Evolutionary conservation across 2,329 filamentous ascomycete genomes (phyloP).

Genomic region (Hypoxylon sp.): DNA sequence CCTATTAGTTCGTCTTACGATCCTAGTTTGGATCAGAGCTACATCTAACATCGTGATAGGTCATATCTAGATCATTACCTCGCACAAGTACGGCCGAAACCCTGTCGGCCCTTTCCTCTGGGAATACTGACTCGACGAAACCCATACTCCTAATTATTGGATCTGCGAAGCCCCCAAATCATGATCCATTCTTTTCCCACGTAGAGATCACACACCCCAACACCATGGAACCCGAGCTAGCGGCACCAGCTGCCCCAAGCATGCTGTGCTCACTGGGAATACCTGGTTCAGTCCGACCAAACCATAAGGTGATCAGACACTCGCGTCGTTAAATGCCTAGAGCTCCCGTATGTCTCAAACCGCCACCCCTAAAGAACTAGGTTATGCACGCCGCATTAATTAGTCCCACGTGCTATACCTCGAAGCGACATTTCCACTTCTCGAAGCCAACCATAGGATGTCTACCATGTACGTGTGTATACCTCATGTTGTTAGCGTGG

Average conservation of each 20-base stretch:
- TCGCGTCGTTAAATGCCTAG: neutral
- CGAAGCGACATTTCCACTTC: conserved; percentile 25
- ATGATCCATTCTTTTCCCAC: conserved; percentile 7
- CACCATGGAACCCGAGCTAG: conserved; percentile 35
- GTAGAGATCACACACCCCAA: conserved; percentile 9
- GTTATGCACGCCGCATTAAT: conserved; percentile 27
- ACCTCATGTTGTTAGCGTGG: conserved; percentile 14
- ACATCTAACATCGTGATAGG: conserved; percentile 40
- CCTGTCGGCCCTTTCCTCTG: conserved; percentile 41
- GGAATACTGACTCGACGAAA: conserved; percentile 43
- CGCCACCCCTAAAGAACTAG: conserved; percentile 28
- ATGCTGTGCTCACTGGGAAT: conserved; percentile 24
- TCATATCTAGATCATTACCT: conserved; percentile 36
- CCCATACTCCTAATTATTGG: conserved; percentile 18
- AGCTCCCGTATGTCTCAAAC: conserved; percentile 25
- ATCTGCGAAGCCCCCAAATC: conserved; percentile 20
- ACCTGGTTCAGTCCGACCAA: conserved; percentile 12
- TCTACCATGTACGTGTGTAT: conserved; percentile 25
- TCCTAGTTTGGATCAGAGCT: conserved; percentile 25
- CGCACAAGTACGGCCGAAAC: conserved; percentile 43
- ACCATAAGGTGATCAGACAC: neutral
- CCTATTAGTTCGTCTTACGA: conserved; percentile 25
- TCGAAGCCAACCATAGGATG: conserved; percentile 21
- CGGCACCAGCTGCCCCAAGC: conserved; percentile 36
- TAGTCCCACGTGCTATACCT: conserved; percentile 31